Base-by-base conservation (phyloP, 352 stramenopile species). In the Globisporangium ultimum region DNA sequence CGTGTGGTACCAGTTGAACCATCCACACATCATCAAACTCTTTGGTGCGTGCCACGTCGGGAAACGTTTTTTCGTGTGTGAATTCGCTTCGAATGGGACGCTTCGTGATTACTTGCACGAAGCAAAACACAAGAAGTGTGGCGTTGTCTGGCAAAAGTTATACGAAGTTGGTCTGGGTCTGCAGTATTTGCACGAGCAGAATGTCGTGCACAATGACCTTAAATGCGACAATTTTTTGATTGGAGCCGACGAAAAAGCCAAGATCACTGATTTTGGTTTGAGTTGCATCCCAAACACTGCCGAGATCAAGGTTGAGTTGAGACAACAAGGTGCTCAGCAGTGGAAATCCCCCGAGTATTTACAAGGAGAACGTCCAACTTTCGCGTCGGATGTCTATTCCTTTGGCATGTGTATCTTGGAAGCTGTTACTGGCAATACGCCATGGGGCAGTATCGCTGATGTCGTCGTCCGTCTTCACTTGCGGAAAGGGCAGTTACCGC, bases 31-130 rank as follows among this genome's bases (percentile, higher is more conserved):
- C 4, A 5, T 71, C 22, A 52, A 53, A 8, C 21, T 74, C 20
- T 64, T 66, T 17, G 67, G 67, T 12, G 67, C 59, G 3, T 74
- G 59, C 24, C 56, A 74, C 43, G 40, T 74, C 12, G 52, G 58
- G 6, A 55, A 55, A 18, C 64, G 58, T 28, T 70, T 70, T 18
- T 51, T 70, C 49, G 54, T 70, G 48, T 66, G 59, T 13, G 59
- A 67, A 38, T 60, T 64, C 14, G 60, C 59, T 6, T 22, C 64
- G 0, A 51, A 67, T n/a, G 64, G 64, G 5, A 67, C 48, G 50
- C 48, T 70, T 14, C 34, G 40, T 17, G 42, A 41, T 3, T 43
- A 46, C 36, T 34, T 50, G 34, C 13, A 55, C 42, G 22, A 36
- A 42, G 12, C 21, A 12, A 11, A 10, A 36, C 13, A 32, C 38